These are phyloP conservation scores for Postia placenta DNA, from an alignment of 768 basidiomycete genomes.

Conservation along the genomic window DNA sequence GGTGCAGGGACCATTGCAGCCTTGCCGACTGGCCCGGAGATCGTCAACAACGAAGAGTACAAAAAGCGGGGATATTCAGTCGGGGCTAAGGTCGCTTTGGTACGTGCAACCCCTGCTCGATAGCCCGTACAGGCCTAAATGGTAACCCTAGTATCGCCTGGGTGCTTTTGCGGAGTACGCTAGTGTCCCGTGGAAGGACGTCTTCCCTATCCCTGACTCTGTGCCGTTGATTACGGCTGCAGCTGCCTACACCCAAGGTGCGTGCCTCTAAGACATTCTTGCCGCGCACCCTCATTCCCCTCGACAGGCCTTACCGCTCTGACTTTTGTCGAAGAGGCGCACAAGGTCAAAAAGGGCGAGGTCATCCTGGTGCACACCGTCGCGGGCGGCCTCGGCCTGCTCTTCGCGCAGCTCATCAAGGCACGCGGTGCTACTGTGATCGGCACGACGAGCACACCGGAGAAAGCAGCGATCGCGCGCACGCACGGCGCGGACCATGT, in stretches of 20 bases:
- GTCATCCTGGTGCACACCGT: slow-evolving; percentile 81
- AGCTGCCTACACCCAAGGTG: slow-evolving; percentile 51
- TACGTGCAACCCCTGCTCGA: slow-evolving; percentile 21
- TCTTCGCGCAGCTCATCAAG: slow-evolving; percentile 62
- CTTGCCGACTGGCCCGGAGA: slow-evolving; percentile 59
- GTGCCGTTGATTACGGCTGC: slow-evolving; percentile 57
- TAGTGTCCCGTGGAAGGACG: slow-evolving; percentile 53
- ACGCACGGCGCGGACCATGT: slow-evolving; percentile 80
- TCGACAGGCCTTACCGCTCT: slow-evolving; percentile 58
- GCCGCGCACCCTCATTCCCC: background rate
- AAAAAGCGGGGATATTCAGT: slow-evolving; percentile 57
- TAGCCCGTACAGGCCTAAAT: background rate
- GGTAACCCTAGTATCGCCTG: slow-evolving; percentile 4
- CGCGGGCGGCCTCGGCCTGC: slow-evolving; percentile 78
- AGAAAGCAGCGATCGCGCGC: slow-evolving; percentile 76
- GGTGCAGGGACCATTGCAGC: slow-evolving; percentile 68
- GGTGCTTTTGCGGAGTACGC: slow-evolving; percentile 68
- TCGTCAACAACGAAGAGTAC: slow-evolving; percentile 55
- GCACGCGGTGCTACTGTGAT: slow-evolving; percentile 80
- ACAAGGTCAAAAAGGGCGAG: slow-evolving; percentile 75
- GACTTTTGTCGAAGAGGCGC: slow-evolving; percentile 77
- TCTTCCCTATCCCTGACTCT: slow-evolving; percentile 53
- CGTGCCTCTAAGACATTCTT: background rate
- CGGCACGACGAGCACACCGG: slow-evolving; percentile 82
- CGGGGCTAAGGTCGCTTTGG: slow-evolving; percentile 65